Conservation (phyloP, 768 basidiomycete genomes). For the Cyclocybe cylindracea region DNA sequence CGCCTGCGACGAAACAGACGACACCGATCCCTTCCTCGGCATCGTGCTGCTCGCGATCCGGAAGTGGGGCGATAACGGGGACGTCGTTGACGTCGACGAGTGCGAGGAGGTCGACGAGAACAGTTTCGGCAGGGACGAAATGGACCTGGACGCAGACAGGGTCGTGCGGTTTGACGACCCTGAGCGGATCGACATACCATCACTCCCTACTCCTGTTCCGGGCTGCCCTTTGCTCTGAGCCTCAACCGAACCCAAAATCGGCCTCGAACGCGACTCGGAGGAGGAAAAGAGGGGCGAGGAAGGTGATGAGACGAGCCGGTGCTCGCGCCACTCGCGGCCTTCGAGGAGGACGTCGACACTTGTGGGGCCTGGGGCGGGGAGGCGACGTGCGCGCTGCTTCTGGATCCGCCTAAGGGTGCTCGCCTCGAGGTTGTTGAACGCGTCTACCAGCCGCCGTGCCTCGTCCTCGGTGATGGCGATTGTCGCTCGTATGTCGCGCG, state of each 20-base stretch:
- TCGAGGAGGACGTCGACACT: slow-evolving; percentile 29
- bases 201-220: slow-evolving; percentile 21
- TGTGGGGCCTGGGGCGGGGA: slow-evolving; percentile 29
- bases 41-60: slow-evolving; percentile 19
- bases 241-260: slow-evolving; percentile 5
- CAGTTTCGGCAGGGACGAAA: slow-evolving; percentile 23
- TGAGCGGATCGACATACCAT: slow-evolving; percentile 45
- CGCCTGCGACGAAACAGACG: slow-evolving; percentile 56
- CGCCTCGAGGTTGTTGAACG: slow-evolving; percentile 68
- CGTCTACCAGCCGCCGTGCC: slow-evolving; percentile 59
- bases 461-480: slow-evolving; percentile 68
- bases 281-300: slow-evolving; percentile 20
- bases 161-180: slow-evolving; percentile 40
- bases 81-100: slow-evolving; percentile 1
- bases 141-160: slow-evolving; percentile 44
- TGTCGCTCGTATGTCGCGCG: slow-evolving; percentile 58
- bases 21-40: slow-evolving; percentile 23
- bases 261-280: background rate
- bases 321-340: slow-evolving; percentile 36
- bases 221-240: background rate
- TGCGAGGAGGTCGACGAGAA: slow-evolving; percentile 8
- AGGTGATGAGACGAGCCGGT: slow-evolving; percentile 26
- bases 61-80: slow-evolving; percentile 30
- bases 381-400: slow-evolving; percentile 37
- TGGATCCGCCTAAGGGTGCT: slow-evolving; percentile 51